These are phyloP conservation scores for Ophiorrhiza pumila DNA, from an alignment of 257 asterid genomes.

Conservation along the genomic window DNA sequence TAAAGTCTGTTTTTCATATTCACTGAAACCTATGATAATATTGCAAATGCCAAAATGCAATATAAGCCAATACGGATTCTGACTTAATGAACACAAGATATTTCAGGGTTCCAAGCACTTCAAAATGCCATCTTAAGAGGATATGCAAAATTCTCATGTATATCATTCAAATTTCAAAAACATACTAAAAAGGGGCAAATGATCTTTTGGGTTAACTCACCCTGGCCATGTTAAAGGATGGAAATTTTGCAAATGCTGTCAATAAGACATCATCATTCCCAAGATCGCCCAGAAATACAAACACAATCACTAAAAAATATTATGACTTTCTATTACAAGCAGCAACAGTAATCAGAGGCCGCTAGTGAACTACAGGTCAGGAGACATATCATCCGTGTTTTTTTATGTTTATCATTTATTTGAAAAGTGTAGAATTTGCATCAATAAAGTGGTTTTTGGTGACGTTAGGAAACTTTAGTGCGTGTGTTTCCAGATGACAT, in stretches of 20 bases:
- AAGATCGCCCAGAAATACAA: conserved; percentile 65
- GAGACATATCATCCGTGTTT: too few species aligned
- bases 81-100: conserved; percentile 56
- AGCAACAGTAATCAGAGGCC: neutral
- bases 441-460: too few species aligned
- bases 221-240: conserved; percentile 85
- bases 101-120: conserved; percentile 60
- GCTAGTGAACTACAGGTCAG: too few species aligned
- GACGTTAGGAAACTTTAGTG: too few species aligned
- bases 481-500: too few species aligned
- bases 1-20: neutral
- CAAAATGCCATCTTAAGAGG: conserved; percentile 63
- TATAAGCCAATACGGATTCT: conserved; percentile 45
- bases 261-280: conserved; percentile 93
- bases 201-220: conserved; percentile 37
- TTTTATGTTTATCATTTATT: too few species aligned
- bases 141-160: conserved; percentile 58
- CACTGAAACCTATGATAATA: neutral
- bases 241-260: conserved; percentile 83
- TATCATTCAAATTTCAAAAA: conserved; percentile 22
- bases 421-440: too few species aligned
- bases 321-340: neutral
- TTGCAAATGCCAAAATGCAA: conserved; percentile 10
- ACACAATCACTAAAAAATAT: neutral
- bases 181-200: conserved; percentile 3